phyloP scores from a whole-genome alignment of 108 stramenopile species.

The Poteriospumella lacustris region DNA sequence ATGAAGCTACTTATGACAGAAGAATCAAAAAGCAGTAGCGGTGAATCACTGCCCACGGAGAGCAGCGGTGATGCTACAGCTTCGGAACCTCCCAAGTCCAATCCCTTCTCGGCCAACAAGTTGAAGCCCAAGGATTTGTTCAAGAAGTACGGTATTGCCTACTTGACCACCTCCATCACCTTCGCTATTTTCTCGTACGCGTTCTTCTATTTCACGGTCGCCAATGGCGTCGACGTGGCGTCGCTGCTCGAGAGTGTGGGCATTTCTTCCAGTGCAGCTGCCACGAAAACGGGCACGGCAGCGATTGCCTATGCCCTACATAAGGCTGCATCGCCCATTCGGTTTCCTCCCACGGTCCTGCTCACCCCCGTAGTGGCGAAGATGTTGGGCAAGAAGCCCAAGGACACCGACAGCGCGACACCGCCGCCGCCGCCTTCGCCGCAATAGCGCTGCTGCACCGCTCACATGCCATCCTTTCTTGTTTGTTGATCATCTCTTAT shows the following conservation, averaged over 20 bases:
- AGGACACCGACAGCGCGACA: no score
- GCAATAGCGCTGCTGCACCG: no score
- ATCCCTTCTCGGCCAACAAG: no score
- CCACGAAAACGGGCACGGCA: constrained; percentile 76
- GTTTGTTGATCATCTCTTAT: no score
- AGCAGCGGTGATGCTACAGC: no score
- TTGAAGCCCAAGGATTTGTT: constrained; percentile 63
- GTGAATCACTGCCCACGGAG: no score
- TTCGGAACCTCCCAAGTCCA: no score
- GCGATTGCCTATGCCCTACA: constrained; percentile 93
- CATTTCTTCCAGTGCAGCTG: constrained; percentile 60
- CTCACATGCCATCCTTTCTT: no score
- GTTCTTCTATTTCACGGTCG: constrained; percentile 76
- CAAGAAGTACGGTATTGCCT: constrained; percentile 63
- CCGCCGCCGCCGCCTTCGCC: no score
- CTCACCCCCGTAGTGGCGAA: constrained; percentile 89
- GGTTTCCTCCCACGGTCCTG: constrained; percentile 88
- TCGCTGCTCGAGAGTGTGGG: constrained; percentile 70
- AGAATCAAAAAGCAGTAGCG: no score
- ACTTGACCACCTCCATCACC: constrained; percentile 85
- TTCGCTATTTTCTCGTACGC: constrained; percentile 77
- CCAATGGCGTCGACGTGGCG: constrained; percentile 77
- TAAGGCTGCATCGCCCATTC: constrained; percentile 89
- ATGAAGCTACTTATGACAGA: no score
- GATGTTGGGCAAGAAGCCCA: constrained; percentile 76